Evolutionary conservation across 345 rosid genomes (phyloP), one percentile per base, ranked within the genome.

Genomic region (Boechera retrofracta): DNA sequence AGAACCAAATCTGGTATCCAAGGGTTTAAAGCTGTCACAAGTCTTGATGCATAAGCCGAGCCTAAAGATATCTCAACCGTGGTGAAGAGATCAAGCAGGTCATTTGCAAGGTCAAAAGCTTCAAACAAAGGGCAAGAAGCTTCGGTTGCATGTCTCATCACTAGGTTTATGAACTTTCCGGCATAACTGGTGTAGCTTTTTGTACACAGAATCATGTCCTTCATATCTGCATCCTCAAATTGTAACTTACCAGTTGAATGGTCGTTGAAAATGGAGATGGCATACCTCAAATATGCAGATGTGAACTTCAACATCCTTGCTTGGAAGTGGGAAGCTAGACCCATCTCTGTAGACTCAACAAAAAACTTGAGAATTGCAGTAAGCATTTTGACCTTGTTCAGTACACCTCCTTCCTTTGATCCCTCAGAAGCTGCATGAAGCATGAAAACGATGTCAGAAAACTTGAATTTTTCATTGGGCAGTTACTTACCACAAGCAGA

Each of bases 1-100:
- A 95, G 88, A 83, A 89, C 75, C 82, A 92, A 68, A 88, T 95
- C 99, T 51, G 98, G 96, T 72, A 95, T 77, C 97, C 99, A 95
- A 53, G 89, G 82, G 82, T 81, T 91, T 49, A 83, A 81, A 65
- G 76, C 88, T 48, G 89, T 77, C 62, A 88, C 52, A 73, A 92
- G 78, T 36, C 86, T 84, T 42, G 81, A 80, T 28, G 93, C 91
- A 10, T 71, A 83, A 54, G 77, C 79, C 15, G 88, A 84, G 44
- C 96, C 86, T 73, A 86, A 10, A 53, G 73, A 74, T 66, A 71
- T 45, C 80, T 92, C 98, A 52, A 80, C 73, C 5, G 84, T 73
- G 45, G 79, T 56, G 53, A 89, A 74, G 33, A 95, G 79, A 76
- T 85, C 86, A 29, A 92, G 79, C 86, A 95, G 67, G 76, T 76